Evolutionary conservation across 1,284 basidiomycete genomes (phyloP).

Genomic region (Boletus sp.): DNA sequence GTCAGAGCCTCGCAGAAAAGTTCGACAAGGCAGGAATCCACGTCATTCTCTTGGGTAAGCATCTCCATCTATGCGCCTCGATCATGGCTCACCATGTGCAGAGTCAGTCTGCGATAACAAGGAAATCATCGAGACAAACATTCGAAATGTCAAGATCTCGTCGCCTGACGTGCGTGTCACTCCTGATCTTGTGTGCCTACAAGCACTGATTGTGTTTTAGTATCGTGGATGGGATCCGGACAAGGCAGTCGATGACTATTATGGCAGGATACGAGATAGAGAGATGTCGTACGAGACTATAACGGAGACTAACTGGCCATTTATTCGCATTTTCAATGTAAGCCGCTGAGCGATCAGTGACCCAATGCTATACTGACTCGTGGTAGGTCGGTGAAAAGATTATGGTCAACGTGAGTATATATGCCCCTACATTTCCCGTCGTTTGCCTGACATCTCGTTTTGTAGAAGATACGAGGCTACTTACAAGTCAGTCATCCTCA

Average conservation of each 20-base stretch:
- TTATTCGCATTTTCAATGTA: constrained; percentile 95
- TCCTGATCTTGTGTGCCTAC: background rate
- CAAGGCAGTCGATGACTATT: constrained; percentile 91
- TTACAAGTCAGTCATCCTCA: constrained; percentile 56
- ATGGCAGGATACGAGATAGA: constrained; percentile 85
- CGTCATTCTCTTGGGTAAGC: constrained; percentile 89
- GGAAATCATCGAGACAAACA: constrained; percentile 93
- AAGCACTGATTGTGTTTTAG: constrained; percentile 44
- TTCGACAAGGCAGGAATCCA: constrained; percentile 87
- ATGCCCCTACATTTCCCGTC: background rate
- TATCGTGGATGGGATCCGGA: constrained; percentile 95
- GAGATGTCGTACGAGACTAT: constrained; percentile 90
- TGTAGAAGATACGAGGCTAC: constrained; percentile 86
- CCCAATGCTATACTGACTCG: constrained; percentile 9
- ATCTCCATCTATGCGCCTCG: background rate
- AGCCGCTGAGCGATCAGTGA: constrained; percentile 21
- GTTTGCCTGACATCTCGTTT: constrained; percentile 7
- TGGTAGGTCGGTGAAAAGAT: constrained; percentile 88
- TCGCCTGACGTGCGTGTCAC: constrained; percentile 83
- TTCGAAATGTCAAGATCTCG: constrained; percentile 96
- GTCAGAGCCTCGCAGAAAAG: constrained; percentile 79
- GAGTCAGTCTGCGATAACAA: constrained; percentile 89
- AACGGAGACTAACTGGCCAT: constrained; percentile 85
- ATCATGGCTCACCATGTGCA: constrained; percentile 37
- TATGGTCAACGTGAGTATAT: constrained; percentile 76